A percentile compares a stretch with the other conserved stretches of the same genome.
Conservation (phyloP, 1,139 yeast genomes). For the Wickerhamiella pararugosa region DNA sequence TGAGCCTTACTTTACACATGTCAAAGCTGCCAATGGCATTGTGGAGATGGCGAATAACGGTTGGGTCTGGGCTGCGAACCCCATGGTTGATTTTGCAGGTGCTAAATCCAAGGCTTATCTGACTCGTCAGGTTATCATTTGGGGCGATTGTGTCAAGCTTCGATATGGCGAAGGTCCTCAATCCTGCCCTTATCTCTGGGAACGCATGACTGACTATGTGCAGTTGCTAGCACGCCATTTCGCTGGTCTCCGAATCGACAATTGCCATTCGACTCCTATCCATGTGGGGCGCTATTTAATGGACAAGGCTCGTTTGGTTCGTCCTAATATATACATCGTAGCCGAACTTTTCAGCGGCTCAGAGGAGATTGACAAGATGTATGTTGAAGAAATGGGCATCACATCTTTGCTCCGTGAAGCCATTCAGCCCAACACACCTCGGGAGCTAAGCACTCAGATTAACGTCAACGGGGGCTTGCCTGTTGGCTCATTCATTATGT, state of each 20-base stretch:
- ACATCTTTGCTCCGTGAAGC: conserved; percentile 87
- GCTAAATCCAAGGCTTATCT: conserved; percentile 62
- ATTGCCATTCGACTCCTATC: conserved; percentile 90
- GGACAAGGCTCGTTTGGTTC: conserved; percentile 73
- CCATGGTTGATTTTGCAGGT: conserved; percentile 86
- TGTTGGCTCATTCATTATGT: conserved; percentile 56
- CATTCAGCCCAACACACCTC: conserved; percentile 88
- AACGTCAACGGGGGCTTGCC: conserved; percentile 94
- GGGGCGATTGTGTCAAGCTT: conserved; percentile 95
- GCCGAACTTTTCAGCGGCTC: conserved; percentile 93
- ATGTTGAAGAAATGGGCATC: conserved; percentile 80
- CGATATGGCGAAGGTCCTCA: conserved; percentile 64
- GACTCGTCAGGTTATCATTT: conserved; percentile 83
- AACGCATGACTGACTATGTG: conserved; percentile 69
- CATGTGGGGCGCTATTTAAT: conserved; percentile 84
- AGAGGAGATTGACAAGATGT: conserved; percentile 76
- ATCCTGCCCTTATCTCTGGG: conserved; percentile 85
- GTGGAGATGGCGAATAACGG: conserved; percentile 82
- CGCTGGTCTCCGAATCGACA: conserved; percentile 84
- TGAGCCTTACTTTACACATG: conserved; percentile 78
- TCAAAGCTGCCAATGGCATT: conserved; percentile 32
- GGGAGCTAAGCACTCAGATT: conserved; percentile 71
- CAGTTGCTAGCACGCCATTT: conserved; percentile 60
- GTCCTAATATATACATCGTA: conserved; percentile 79
- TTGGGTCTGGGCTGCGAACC: conserved; percentile 98